Percentiles rank a stretch among this genome's conserved stretches.
phyloP scores from a whole-genome alignment of 2,329 filamentous ascomycete species.

The Hypoxylon sp. region DNA sequence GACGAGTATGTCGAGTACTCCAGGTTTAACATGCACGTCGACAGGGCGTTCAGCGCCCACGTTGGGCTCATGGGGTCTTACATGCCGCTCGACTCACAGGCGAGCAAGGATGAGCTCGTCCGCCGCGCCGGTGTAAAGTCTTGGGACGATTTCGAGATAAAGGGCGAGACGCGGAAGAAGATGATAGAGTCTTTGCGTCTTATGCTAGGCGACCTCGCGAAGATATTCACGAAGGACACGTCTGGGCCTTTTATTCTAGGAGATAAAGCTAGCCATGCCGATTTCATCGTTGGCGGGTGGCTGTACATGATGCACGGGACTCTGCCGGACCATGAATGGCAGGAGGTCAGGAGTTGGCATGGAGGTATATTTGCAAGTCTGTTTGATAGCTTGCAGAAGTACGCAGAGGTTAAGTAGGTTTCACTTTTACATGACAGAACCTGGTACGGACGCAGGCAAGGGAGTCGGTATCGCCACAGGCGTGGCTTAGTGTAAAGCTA shows the following conservation, averaged over 20 bases:
- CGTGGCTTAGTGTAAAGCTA: background rate
- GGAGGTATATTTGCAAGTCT: conserved; percentile 44
- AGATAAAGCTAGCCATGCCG: conserved; percentile 46
- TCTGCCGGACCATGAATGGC: conserved; percentile 44
- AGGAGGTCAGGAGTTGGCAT: conserved; percentile 48
- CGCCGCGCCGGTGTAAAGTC: conserved; percentile 61
- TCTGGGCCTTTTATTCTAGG: conserved; percentile 49
- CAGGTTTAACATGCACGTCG: background rate
- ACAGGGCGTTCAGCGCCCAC: conserved; percentile 67
- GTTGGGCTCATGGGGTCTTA: conserved; percentile 64
- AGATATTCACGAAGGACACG: conserved; percentile 32
- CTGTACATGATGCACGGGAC: conserved; percentile 30
- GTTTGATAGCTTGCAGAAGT: conserved; percentile 44
- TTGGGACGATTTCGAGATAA: conserved; percentile 60
- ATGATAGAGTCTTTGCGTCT: conserved; percentile 26
- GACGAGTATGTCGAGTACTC: background rate
- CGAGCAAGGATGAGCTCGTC: conserved; percentile 63
- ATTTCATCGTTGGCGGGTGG: conserved; percentile 52
- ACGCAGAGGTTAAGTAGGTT: background rate
- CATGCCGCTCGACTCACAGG: conserved; percentile 57
- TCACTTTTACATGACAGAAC: background rate
- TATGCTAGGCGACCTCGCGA: conserved; percentile 43
- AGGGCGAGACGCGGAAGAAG: conserved; percentile 42
- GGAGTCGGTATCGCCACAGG: background rate
- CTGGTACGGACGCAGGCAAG: background rate